Base-by-base conservation (phyloP, 495 filamentous ascomycete genomes). In the Clohesyomyces aquaticus region DNA sequence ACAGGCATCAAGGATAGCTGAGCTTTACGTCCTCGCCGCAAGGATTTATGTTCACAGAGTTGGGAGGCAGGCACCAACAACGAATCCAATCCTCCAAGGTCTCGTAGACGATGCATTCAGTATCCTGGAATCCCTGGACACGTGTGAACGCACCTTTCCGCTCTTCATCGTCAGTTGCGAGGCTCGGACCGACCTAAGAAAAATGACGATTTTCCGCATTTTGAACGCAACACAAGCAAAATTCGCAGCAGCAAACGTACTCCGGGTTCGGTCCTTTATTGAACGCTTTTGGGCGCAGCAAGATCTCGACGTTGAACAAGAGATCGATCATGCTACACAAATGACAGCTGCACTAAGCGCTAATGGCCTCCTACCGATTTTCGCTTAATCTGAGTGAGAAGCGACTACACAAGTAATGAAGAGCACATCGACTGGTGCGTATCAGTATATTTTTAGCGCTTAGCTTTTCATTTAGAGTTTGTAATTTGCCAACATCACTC, bases 111-210 rank as follows among this genome's bases (percentile, higher is more conserved):
- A 61, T 10, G 57, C 57, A 3, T 61, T 61, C 29, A 45, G 8
- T 3, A 23, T 61, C 19, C 3, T 61, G 11, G 9, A 35, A 16
- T 4, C n/a, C 11, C 45, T 61, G 16, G 26, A 61, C 10, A 61
- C 57, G 2, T 61, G 46, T 19, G 47, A 61, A 21, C 45, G 57
- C 0, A n/a, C 26, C n/a, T 65, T 71, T 52, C 71, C 71, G 4
- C 48, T 72, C 23, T 63, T 73, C 27, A 66, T 72, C 42, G 47
- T 72, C 22, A 52, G 58, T 57, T 70, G 67, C 57, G 69, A 72
- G 46, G 67, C 69, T 49, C 66, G 63, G 23, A 67, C 55, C 2
- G 69, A 72, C 19, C 63, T 58, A 23, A 66, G 64, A 47, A 65
- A 69, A 45, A 38, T 38, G 12, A 57, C 54, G 18, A 66, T 72